phyloP scores from a whole-genome alignment of 1,284 basidiomycete genomes.

The Filobasidium uniguttulatum region DNA sequence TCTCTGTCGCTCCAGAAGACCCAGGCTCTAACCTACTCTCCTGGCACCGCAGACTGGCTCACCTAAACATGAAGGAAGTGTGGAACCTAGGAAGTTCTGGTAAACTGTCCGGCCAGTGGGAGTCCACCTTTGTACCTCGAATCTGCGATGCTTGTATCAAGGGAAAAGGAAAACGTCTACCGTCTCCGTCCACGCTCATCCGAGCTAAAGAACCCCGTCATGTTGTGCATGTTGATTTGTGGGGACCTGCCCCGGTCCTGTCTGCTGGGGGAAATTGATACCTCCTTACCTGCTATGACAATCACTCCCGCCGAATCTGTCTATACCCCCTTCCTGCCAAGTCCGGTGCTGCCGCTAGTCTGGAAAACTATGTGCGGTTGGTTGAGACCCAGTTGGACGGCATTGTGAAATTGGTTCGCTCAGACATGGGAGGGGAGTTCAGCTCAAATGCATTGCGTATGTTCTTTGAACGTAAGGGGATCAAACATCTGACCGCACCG shows the following conservation, averaged over 20 bases:
- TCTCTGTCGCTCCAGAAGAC: too few relatives aligned
- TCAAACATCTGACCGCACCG: slow-evolving; percentile 12
- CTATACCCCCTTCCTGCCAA: slow-evolving; percentile 3
- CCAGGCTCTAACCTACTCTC: too few relatives aligned
- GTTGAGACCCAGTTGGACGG: slow-evolving; percentile 14
- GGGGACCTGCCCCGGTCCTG: slow-evolving; percentile 13
- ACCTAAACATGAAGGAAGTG: too few relatives aligned
- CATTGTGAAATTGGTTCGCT: slow-evolving; percentile 7
- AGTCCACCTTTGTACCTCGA: too few relatives aligned
- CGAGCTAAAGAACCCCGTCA: not conserved
- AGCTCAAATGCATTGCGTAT: not conserved
- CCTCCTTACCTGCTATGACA: slow-evolving; percentile 16
- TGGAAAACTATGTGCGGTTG: slow-evolving; percentile 8
- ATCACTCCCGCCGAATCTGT: slow-evolving; percentile 8
- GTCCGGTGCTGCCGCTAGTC: slow-evolving; percentile 2
- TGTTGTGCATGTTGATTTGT: slow-evolving; percentile 15
- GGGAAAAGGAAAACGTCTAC: not conserved
- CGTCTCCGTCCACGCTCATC: not conserved
- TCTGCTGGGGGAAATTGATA: not conserved
- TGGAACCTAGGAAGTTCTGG: too few relatives aligned
- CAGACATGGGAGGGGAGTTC: slow-evolving; percentile 16
- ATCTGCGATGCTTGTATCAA: not conserved
- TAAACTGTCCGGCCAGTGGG: too few relatives aligned
- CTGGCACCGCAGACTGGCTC: too few relatives aligned
- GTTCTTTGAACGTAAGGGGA: slow-evolving; percentile 10